Evolutionary conservation across 2,329 filamentous ascomycete species (phyloP), one percentile per base, ranked within the genome.

Genomic region (Lizonia empirigonia): DNA sequence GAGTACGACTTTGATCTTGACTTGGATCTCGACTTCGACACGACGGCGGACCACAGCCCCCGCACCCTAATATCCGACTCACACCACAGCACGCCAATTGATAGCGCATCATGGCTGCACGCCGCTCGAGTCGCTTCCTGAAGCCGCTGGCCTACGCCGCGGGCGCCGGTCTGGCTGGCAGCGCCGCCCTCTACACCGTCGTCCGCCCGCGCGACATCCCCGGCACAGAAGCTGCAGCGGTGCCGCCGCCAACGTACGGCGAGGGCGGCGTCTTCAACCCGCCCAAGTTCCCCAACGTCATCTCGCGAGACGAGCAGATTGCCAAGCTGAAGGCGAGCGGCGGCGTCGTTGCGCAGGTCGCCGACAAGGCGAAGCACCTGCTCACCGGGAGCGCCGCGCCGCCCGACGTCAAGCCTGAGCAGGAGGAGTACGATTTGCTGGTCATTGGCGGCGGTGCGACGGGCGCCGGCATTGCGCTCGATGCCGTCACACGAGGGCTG

Each of bases 371-470:
- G 19, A 81, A 82, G 69, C 69, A 55, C 19, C 71, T 72, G 50
- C 65, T 74, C 33, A 74, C 72, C n/a, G 66, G 68, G n/a, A 63
- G 54, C 29, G 48, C 52, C 7, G 15, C 61, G 27, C 29, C 59
- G n/a, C 58, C 66, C 13, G 61, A 59, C 40, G 62, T 65, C 38
- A 60, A 59, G 37, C 64, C 56, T 3, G 71, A 74, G 13, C 74
- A 75, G 9, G 81, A 86, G 34, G 80, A 84, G 44, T 93, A 92
- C 65, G 90, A 93, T 69, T 78, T 94, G 32, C 78, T 93, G 58
- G 79, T 94, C 63, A 90, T 93, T 63, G 89, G 89, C 50, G 89
- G 85, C 57, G 89, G 89, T 58, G 89, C 89, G 12, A 93, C 90
- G 2, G 89, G 89, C 12, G 82, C 89, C 5, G 89, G 89, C 19